Evolutionary conservation across 441 rosid genomes (phyloP), one percentile per base, ranked within the genome.

Genomic region (Corymbia citriodora): DNA sequence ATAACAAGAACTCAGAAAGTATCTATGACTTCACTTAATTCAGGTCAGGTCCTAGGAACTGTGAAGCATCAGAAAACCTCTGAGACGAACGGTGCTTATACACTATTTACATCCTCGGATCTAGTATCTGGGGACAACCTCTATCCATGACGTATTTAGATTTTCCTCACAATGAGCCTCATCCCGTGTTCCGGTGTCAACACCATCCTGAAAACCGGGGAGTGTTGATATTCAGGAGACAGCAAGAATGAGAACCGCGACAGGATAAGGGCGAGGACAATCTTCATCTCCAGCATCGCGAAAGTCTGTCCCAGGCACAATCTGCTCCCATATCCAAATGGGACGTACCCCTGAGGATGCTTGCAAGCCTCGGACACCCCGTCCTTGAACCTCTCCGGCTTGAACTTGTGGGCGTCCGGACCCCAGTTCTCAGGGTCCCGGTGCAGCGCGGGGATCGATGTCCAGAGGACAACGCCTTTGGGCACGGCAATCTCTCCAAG

Each of bases 381-480:
- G 31, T 87, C 18, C 49, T 33, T 27, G 48, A 55, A 87, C 10
- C 88, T 52, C 88, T 87, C 65, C 6, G 68, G 88, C 36, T 87
- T 87, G 68, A 87, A 87, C 88, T 87, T 52, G 31, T 21, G 9
- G 18, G 45, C 59, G 0, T 87, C 88, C 7, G 17, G 59, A 55
- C 88, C 88, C 88, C 88, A 55, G 25, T 33, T 87, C 65, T 87
- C 68, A 3, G 68, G 50, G 65, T 54, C 49, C 19, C 68, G 68
- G 68, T 87, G 88, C 65, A 87, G 68, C 6, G 65, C 49, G 6
- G 52, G 85, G 52, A 79, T 45, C 18, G 6, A 79, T 45, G 52
- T 79, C 95, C 95, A 94, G n/a, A 94, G 88, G 63, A 89, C 55
- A 1, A 90, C 70, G 5, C 94, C 95, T 91, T 91, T 91, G 33